A percentile compares a stretch with the other conserved stretches of the same genome.
These are phyloP conservation scores for Wickerhamomyces canadensis DNA, from an alignment of 805 yeast species.

Conservation along the genomic window DNA sequence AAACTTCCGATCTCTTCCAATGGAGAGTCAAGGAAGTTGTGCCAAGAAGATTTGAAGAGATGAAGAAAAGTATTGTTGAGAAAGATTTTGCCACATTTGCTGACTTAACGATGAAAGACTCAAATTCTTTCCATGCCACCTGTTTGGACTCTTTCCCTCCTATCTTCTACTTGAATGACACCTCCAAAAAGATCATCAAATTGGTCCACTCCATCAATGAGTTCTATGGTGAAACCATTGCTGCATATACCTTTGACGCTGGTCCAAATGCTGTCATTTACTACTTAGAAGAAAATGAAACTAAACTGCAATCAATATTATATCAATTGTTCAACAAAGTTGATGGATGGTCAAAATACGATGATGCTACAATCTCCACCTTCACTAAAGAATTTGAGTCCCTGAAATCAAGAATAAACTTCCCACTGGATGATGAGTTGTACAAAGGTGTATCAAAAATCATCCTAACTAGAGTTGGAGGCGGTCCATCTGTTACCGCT, in stretches of 20 bases:
- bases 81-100: constrained; percentile 80
- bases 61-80: constrained; percentile 70
- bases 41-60: constrained; percentile 76
- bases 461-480: constrained; percentile 81
- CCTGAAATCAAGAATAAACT: constrained; percentile 27
- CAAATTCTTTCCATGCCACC: constrained; percentile 97
- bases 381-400: constrained; percentile 24
- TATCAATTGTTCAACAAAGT: constrained; percentile 52
- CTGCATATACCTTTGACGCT: constrained; percentile 97
- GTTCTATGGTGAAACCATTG: constrained; percentile 49
- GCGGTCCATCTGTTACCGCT: constrained; percentile 67
- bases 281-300: constrained; percentile 72
- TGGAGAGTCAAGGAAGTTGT: constrained; percentile 78
- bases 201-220: constrained; percentile 75
- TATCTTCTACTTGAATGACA: constrained; percentile 88
- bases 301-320: constrained; percentile 65
- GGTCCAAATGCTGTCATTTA: constrained; percentile 98
- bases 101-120: constrained; percentile 90
- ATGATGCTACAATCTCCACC: constrained; percentile 22
- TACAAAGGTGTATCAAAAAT: constrained; percentile 74
- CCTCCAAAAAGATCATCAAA: constrained; percentile 77
- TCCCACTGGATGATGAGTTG: constrained; percentile 45
- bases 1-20: constrained; percentile 80
- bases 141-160: constrained; percentile 96
- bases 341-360: constrained; percentile 59